Evolutionary conservation across 257 asterid genomes (phyloP), one percentile per base, ranked within the genome.

Genomic region (Nicotiana attenuata): DNA sequence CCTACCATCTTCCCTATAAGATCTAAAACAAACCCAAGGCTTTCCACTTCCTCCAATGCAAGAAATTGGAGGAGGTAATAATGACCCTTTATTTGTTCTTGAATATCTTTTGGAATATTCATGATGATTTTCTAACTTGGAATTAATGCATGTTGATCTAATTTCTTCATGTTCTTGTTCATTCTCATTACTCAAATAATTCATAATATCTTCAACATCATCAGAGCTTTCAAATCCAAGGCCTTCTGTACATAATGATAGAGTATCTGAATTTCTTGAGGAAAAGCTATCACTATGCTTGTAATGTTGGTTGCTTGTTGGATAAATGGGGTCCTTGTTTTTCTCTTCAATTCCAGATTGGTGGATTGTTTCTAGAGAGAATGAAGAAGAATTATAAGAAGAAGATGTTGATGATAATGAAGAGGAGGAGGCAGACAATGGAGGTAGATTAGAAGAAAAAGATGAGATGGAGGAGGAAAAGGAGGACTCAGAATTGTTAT

Each of bases 1-100:
- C 83, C 98, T 88, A 13, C 99, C 99, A 57, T 92, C 90, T 83
- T 90, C 85, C 77, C 96, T 88, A 31, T 71, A 84, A 2, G 97
- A 89, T 71, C 85, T 89, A 56, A 91, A 89, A 47, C 83, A 85
- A 75, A 92, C 94, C 88, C 91, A 90, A 1, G 97, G 97, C 86
- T 88, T 90, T 55, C 98, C 97, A 61, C 86, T 91, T 67, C 90
- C 87, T 1, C 99, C 97, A 65, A 95, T 91, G 82, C 92, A 87
- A 53, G 98, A 88, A 29, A 96, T 91, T 0, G 99, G 99, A 4
- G 99, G 99, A 19, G 98, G 99, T 75, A 91, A 45, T 71, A 71
- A 85, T 22, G 83, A 41, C 64, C 90, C 85, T 82, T 26, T 60
- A 17, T 75, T 35, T 15, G 71, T 80, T 67, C 85, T 89, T 53